phyloP scores from a whole-genome alignment of 78 protist genomes.

The Ministeria vibrans region DNA sequence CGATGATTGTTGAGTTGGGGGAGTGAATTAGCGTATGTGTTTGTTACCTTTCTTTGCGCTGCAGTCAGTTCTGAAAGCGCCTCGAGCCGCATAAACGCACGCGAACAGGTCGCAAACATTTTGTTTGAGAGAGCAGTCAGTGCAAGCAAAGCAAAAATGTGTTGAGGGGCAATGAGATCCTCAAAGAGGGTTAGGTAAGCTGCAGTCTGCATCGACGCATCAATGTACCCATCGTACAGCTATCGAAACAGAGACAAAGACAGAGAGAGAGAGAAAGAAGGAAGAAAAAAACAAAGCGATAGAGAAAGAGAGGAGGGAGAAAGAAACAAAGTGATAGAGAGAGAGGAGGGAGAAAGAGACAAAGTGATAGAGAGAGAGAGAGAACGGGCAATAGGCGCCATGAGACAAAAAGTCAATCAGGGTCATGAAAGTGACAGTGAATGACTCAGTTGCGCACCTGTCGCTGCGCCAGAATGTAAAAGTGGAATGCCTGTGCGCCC shows the following conservation, averaged over 20 bases:
- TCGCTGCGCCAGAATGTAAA: slow-evolving; percentile 39
- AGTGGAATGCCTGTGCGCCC: slow-evolving; percentile 73
- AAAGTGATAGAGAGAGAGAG: not conserved
- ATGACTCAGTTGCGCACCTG: slow-evolving; percentile 27
- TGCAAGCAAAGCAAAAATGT: slow-evolving; percentile 52
- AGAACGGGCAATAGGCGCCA: too few species aligned
- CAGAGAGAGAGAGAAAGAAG: too few species aligned
- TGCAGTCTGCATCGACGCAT: slow-evolving; percentile 25
- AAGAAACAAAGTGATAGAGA: not conserved
- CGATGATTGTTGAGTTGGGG: not conserved
- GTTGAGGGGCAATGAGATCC: slow-evolving; percentile 17
- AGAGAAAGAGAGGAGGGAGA: not conserved
- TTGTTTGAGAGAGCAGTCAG: slow-evolving; percentile 41
- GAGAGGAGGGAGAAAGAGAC: not conserved
- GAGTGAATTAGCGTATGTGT: too few species aligned
- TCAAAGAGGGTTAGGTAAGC: slow-evolving; percentile 53
- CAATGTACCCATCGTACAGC: not conserved
- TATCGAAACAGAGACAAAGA: too few species aligned
- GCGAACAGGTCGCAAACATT: slow-evolving; percentile 42
- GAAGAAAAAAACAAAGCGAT: too few species aligned
- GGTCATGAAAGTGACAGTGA: too few species aligned
- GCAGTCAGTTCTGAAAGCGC: too few species aligned
- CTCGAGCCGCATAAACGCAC: slow-evolving; percentile 59
- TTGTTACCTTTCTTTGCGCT: too few species aligned
- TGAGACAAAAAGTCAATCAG: too few species aligned